These are phyloP conservation scores for Penicillium tannophilum DNA, from an alignment of 495 filamentous ascomycete genomes.

Conservation along the genomic window DNA sequence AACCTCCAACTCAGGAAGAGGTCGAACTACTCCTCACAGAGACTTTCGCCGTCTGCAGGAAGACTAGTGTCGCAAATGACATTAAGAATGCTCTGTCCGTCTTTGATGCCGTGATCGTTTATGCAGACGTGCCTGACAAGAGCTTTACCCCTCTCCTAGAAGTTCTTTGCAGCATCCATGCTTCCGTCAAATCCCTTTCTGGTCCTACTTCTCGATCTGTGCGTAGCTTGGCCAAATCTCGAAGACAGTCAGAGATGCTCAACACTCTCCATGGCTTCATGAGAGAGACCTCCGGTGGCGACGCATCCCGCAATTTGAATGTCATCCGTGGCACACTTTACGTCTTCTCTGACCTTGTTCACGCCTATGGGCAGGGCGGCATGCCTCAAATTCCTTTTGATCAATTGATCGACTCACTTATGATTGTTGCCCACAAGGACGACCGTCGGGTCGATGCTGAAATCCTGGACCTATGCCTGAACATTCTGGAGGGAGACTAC, in stretches of 20 bases:
- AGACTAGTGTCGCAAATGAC: slow-evolving; percentile 71
- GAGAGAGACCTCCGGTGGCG: slow-evolving; percentile 46
- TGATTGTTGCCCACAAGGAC: slow-evolving; percentile 53
- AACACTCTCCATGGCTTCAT: slow-evolving; percentile 65
- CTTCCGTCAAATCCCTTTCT: slow-evolving; percentile 67
- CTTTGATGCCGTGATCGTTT: slow-evolving; percentile 78
- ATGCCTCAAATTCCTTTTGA: slow-evolving; percentile 59
- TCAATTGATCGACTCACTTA: slow-evolving; percentile 57
- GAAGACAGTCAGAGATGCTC: slow-evolving; percentile 71
- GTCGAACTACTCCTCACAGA: slow-evolving; percentile 66
- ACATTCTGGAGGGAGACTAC: slow-evolving; percentile 44
- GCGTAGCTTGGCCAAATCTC: slow-evolving; percentile 75
- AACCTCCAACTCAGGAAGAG: slow-evolving; percentile 67
- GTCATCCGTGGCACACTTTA: slow-evolving; percentile 68
- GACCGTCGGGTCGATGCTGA: slow-evolving; percentile 58
- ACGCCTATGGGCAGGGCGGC: slow-evolving; percentile 59
- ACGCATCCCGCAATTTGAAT: slow-evolving; percentile 57
- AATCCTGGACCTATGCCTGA: slow-evolving; percentile 51
- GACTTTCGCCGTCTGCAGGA: slow-evolving; percentile 71
- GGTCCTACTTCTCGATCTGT: slow-evolving; percentile 76
- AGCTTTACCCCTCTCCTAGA: slow-evolving; percentile 72
- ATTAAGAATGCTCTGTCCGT: slow-evolving; percentile 74
- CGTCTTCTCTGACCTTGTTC: slow-evolving; percentile 61
- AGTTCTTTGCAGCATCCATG: slow-evolving; percentile 80
- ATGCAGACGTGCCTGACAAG: slow-evolving; percentile 69